phyloP scores from a whole-genome alignment of 1,139 yeast genomes.

The Pichia sp. region DNA sequence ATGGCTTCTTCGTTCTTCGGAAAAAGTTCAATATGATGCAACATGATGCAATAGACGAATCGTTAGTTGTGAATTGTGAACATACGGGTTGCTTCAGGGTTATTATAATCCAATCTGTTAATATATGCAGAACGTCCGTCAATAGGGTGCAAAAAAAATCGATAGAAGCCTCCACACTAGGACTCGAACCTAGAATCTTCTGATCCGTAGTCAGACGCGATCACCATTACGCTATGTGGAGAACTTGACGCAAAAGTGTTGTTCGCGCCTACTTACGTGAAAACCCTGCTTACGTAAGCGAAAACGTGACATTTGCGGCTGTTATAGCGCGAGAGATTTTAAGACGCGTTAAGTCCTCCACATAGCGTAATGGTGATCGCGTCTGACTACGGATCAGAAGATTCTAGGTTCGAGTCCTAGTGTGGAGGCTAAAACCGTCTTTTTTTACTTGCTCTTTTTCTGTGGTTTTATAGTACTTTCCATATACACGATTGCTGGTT shows the following conservation, averaged over 20 bases:
- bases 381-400: slow-evolving; percentile 95
- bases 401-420: slow-evolving; percentile 96
- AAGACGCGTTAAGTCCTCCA: slow-evolving; percentile 37
- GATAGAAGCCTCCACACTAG: slow-evolving; percentile 83
- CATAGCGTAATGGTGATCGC: slow-evolving; percentile 95
- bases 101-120: too few species aligned
- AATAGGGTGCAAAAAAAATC: slow-evolving; percentile 20
- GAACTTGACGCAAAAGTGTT: slow-evolving; percentile 2
- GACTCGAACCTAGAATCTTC: slow-evolving; percentile 96
- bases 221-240: slow-evolving; percentile 92
- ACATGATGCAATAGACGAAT: too few species aligned
- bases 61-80: too few species aligned
- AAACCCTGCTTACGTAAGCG: too few species aligned
- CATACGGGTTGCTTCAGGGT: too few species aligned
- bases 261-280: too few species aligned
- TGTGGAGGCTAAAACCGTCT: slow-evolving; percentile 62
- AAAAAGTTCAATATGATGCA: too few species aligned
- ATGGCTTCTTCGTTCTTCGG: too few species aligned
- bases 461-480: not conserved
- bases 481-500: too few species aligned
- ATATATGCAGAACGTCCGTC: too few species aligned
- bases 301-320: too few species aligned
- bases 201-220: slow-evolving; percentile 95
- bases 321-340: too few species aligned
- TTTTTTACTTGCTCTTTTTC: slow-evolving; percentile 30